Evolutionary conservation across 345 rosid genomes (phyloP).

Genomic region (Microcos paniculata): DNA sequence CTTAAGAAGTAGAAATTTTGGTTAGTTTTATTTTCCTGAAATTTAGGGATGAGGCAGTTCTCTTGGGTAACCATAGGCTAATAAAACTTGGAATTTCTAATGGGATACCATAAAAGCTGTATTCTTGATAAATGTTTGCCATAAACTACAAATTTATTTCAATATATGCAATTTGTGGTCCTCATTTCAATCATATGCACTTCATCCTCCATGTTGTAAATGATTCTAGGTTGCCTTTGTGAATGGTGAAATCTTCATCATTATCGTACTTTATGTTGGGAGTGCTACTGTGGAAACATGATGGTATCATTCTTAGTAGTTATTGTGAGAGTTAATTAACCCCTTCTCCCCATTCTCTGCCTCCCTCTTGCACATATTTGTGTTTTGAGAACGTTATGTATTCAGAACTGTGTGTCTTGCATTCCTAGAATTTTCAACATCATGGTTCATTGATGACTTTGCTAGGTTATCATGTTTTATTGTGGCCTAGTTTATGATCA

Average conservation of each 20-base stretch:
- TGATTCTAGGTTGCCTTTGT: not conserved
- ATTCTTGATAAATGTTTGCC: not conserved
- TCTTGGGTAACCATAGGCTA: not conserved
- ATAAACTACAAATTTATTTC: not conserved
- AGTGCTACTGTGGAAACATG: not conserved
- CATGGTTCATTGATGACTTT: not conserved
- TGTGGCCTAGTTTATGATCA: not conserved
- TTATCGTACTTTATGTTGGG: not conserved
- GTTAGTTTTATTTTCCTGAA: slow-evolving; percentile 2
- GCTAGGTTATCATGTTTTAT: not conserved
- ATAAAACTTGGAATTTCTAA: not conserved
- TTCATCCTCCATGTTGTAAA: not conserved
- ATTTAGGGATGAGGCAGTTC: slow-evolving; percentile 2
- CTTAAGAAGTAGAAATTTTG: not conserved
- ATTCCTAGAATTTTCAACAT: not conserved
- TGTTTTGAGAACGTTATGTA: not conserved
- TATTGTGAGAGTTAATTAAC: not conserved
- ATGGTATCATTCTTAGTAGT: not conserved
- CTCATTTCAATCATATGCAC: not conserved
- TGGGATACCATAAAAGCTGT: not conserved
- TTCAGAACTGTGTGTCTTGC: not conserved
- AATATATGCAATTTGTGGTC: not conserved
- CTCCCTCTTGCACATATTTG: not conserved
- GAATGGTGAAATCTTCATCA: not conserved
- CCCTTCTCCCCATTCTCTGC: not conserved